Conservation (phyloP, 2,329 filamentous ascomycete genomes). For the Colletotrichum limetticola region DNA sequence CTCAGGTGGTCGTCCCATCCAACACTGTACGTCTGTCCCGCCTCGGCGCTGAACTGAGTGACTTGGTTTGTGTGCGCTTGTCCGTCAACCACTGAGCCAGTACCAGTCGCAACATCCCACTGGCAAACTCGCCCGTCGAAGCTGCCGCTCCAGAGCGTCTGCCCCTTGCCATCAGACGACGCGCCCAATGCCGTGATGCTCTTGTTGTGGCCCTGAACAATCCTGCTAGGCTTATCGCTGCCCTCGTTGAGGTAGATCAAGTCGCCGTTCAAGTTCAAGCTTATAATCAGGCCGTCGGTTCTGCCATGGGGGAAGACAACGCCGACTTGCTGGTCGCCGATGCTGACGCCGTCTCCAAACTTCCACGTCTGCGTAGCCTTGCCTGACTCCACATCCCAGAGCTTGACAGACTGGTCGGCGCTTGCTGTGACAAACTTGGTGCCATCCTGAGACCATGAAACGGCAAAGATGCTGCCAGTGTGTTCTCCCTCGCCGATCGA, state of each 20-base stretch:
- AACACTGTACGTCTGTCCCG: conserved; percentile 80
- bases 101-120: conserved; percentile 81
- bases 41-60: conserved; percentile 73
- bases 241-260: conserved; percentile 88
- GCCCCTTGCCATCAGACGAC: conserved; percentile 63
- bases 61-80: conserved; percentile 88
- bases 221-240: conserved; percentile 72
- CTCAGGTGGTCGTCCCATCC: conserved; percentile 95
- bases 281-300: conserved; percentile 88
- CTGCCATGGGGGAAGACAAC: conserved; percentile 89
- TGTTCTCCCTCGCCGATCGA: conserved; percentile 87
- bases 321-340: conserved; percentile 91
- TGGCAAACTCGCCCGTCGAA: conserved; percentile 88
- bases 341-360: conserved; percentile 77
- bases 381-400: conserved; percentile 90
- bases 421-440: conserved; percentile 90
- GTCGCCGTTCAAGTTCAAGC: conserved; percentile 87
- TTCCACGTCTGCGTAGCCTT: conserved; percentile 85
- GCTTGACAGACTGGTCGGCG: conserved; percentile 92
- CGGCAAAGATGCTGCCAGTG: conserved; percentile 90
- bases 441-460: conserved; percentile 90
- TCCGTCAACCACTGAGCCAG: conserved; percentile 79
- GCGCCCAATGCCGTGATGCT: conserved; percentile 82
- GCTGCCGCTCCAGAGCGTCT: conserved; percentile 87
- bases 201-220: conserved; percentile 91